Percentiles rank a stretch among this genome's conserved stretches.
Conservation (phyloP, 2,329 filamentous ascomycete species). For the Septoria petroselini region DNA sequence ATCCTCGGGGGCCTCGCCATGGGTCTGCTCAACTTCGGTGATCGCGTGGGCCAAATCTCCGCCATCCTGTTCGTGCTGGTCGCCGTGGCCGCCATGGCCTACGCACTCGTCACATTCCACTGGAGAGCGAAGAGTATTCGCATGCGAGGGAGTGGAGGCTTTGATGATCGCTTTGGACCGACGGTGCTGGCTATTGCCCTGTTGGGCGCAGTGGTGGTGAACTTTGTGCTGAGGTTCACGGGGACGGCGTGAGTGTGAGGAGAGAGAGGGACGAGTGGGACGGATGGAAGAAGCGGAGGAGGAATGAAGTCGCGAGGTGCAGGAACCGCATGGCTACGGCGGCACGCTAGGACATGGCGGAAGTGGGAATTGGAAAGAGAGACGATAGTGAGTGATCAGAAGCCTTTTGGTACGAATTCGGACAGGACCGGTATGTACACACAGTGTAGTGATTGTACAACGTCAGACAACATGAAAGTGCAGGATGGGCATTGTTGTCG, state of each 20-base stretch:
- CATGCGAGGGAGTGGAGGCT: constrained; percentile 85
- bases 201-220: constrained; percentile 85
- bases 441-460: no score
- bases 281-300: no score
- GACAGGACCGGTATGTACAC: no score
- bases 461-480: no score
- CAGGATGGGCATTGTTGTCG: no score
- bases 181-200: constrained; percentile 85
- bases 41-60: constrained; percentile 83
- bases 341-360: no score
- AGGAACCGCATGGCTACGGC: no score
- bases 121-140: constrained; percentile 94
- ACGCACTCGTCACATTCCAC: constrained; percentile 92
- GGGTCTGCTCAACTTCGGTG: constrained; percentile 96
- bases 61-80: constrained; percentile 92
- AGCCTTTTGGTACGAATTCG: no score
- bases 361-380: no score
- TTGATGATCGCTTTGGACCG: constrained; percentile 93
- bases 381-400: no score
- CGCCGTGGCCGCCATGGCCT: constrained; percentile 91
- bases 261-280: no score
- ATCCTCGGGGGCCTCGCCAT: constrained; percentile 95
- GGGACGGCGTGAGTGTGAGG: constrained; percentile 6
- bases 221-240: constrained; percentile 78
- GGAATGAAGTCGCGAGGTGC: no score